Base-by-base conservation (phyloP, 2,329 filamentous ascomycete species). In the Keithomyces neogunnii region DNA sequence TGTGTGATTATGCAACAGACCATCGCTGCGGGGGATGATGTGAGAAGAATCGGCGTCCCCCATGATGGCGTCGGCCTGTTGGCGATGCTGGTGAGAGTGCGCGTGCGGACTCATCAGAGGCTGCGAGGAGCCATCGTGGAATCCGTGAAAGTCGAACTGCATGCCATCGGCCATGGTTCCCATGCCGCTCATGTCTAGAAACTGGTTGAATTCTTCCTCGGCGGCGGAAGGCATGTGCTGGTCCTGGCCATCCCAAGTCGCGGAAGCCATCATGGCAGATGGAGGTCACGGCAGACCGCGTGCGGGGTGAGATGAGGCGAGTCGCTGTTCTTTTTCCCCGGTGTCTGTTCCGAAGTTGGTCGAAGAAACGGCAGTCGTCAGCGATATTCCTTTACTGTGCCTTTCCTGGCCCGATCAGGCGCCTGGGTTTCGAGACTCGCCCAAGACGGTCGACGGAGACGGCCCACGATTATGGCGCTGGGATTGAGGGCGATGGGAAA, bases 201-300 rank as follows among this genome's bases (percentile, higher is more conserved):
- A 84, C 57, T 84, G 80, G 56, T 81, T 75, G 61, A 85, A 84
- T 39, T 83, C 81, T 63, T 84, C 81, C 46, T 84, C 80, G 48
- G 71, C 28, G 5, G 72, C 58, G 9, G 73, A 63, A 31, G 75
- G 69, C 65, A 82, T 70, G 53, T 71, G 69, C 60, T 81, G 77
- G 59, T 82, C 78, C 61, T 80, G 75, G 47, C 73, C 71, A 57
- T 76, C 75, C 81, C 81, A 84, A 55, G 66, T 64, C 51, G 70
- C 66, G 48, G 76, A 73, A 58, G 75, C 71, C 76, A 81, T 80
- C 69, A 73, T 78, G 65, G 55, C 57, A 53, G 46, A 6, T 26
- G 9, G 26, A 29, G 40, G n/a, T 44, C 3, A n/a, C 26, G 40
- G 28, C 5, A 4, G 36, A 29, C 11, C 35, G 36, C 8, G 35